Conservation (phyloP, 78 protist genomes). For the Dictyostelium citrinum region DNA sequence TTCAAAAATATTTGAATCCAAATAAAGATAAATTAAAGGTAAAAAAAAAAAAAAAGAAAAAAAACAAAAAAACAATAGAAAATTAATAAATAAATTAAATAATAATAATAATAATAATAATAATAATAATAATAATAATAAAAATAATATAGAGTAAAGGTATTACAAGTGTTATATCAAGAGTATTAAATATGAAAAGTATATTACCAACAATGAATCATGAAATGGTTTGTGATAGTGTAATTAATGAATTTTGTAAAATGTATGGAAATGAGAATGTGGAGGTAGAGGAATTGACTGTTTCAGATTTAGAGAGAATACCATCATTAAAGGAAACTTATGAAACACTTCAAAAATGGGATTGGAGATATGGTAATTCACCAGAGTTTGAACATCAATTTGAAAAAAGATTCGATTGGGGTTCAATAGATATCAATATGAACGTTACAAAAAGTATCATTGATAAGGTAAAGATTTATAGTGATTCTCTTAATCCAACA, state of each 20-base stretch:
- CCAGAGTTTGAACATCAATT: slow-evolving; percentile 80
- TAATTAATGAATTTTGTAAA: slow-evolving; percentile 31
- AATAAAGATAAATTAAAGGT: slow-evolving; percentile 73
- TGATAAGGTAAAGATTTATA: slow-evolving; percentile 8
- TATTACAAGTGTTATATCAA: slow-evolving; percentile 49
- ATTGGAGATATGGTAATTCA: slow-evolving; percentile 71
- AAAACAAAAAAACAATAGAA: neutral
- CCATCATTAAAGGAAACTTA: slow-evolving; percentile 58
- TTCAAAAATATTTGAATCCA: slow-evolving; percentile 68
- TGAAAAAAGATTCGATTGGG: slow-evolving; percentile 80
- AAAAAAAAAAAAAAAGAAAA: neutral
- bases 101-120: too few species aligned
- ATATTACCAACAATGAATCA: slow-evolving; percentile 34
- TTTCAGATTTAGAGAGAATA: slow-evolving; percentile 14
- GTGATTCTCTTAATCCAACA: slow-evolving; percentile 61
- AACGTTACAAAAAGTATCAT: slow-evolving; percentile 54
- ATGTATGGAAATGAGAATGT: neutral
- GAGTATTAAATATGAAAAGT: slow-evolving; percentile 66
- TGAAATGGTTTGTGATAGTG: slow-evolving; percentile 12
- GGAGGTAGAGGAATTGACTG: slow-evolving; percentile 25
- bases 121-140: too few species aligned
- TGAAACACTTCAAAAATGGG: slow-evolving; percentile 47
- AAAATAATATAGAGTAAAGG: too few species aligned
- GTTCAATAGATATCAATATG: slow-evolving; percentile 59
- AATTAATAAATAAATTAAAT: too few species aligned